Conservation (phyloP, 1,284 basidiomycete genomes). For the Ceratobasidium sp. region DNA sequence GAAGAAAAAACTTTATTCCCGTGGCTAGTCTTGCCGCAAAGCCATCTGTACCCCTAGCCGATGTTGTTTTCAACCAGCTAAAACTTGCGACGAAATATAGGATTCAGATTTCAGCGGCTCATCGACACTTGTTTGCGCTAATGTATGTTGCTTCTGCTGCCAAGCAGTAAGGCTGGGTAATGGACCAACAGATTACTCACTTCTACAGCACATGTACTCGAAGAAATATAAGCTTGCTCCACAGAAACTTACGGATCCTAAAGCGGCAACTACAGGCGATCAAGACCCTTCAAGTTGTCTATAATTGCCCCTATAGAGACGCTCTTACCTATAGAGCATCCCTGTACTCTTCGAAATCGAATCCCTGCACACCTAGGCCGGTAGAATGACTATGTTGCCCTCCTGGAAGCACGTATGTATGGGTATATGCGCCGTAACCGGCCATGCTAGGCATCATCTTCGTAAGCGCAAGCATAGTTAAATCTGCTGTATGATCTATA, state of each 20-base stretch:
- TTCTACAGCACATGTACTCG: conserved; percentile 9
- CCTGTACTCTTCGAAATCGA: not conserved
- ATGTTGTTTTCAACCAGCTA: not conserved
- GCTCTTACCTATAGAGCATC: not conserved
- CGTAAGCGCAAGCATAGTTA: no score
- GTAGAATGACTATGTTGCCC: not conserved
- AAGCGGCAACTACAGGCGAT: not conserved
- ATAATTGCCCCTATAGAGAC: not conserved
- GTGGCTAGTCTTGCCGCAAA: not conserved
- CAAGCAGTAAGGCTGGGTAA: not conserved
- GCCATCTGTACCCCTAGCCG: not conserved
- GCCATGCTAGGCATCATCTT: no score
- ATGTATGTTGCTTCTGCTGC: not conserved
- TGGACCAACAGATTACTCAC: not conserved
- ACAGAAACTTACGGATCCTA: not conserved
- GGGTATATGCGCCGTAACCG: not conserved
- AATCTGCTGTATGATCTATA: not conserved
- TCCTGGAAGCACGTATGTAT: not conserved
- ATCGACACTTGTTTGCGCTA: not conserved
- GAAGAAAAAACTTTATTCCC: not conserved
- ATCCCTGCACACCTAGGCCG: not conserved
- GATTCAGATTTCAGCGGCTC: not conserved
- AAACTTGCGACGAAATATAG: not conserved
- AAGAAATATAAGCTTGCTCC: not conserved
- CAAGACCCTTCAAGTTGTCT: not conserved